Evolutionary conservation across 108 stramenopile genomes (phyloP).

Genomic region (Pseudonitzschia pungens): DNA sequence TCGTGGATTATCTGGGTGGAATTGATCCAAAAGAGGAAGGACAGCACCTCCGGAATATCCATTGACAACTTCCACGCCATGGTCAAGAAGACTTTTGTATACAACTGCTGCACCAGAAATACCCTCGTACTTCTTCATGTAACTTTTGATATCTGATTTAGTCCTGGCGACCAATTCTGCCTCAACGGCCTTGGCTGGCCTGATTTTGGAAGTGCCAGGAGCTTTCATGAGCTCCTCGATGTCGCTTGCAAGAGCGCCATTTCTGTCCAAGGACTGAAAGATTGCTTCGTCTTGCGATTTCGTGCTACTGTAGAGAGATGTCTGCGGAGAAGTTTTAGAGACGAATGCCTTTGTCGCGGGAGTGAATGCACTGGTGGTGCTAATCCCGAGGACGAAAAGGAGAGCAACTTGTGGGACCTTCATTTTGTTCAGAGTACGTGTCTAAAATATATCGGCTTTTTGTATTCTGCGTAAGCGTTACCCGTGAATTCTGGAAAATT

Average conservation of each 20-base stretch:
- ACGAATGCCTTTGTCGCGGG: conserved; percentile 20
- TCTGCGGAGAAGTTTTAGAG: neutral
- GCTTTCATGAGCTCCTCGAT: conserved; percentile 19
- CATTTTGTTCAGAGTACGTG: neutral
- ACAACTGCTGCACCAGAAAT: conserved; percentile 82
- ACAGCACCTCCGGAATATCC: conserved; percentile 94
- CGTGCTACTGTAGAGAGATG: conserved; percentile 16
- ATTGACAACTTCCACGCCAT: conserved; percentile 83
- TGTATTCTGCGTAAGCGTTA: neutral
- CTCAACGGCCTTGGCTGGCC: conserved; percentile 24
- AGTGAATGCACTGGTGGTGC: conserved; percentile 35
- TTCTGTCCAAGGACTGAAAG: conserved; percentile 22
- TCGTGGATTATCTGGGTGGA: conserved; percentile 78
- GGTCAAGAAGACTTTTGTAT: conserved; percentile 81
- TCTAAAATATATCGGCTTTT: neutral
- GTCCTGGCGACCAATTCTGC: conserved; percentile 28
- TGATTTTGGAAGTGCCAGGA: neutral
- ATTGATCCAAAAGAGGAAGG: conserved; percentile 85
- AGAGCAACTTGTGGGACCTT: conserved; percentile 34
- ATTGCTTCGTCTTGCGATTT: conserved; percentile 17
- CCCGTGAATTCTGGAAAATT: neutral
- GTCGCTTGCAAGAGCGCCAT: conserved; percentile 15
- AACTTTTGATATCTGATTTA: conserved; percentile 27
- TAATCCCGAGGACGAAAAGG: conserved; percentile 22
- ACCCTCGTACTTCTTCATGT: conserved; percentile 55